phyloP scores from a whole-genome alignment of 768 basidiomycete genomes.

The Amanita muscaria region DNA sequence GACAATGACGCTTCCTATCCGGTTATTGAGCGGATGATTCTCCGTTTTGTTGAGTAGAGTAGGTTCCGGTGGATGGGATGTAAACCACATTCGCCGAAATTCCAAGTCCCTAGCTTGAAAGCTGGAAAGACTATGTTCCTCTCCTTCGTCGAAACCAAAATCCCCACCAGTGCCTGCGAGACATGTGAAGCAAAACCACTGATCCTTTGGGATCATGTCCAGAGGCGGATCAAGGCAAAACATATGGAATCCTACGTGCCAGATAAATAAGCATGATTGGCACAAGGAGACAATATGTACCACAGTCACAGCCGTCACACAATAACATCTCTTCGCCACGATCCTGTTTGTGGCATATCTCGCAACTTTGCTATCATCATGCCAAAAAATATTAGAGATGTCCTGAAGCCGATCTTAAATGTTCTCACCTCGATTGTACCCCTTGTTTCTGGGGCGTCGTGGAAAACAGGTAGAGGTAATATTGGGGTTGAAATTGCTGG shows the following conservation, averaged over 20 bases:
- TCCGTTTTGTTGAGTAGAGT: slow-evolving; percentile 24
- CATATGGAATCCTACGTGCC: slow-evolving; percentile 79
- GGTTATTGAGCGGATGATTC: slow-evolving; percentile 42
- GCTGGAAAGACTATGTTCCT: slow-evolving; percentile 86
- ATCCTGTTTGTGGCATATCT: slow-evolving; percentile 87
- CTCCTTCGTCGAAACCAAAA: slow-evolving; percentile 96
- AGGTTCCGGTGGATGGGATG: slow-evolving; percentile 53
- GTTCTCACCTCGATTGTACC: slow-evolving; percentile 44
- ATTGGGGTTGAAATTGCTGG: slow-evolving; percentile 22
- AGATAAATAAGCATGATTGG: slow-evolving; percentile 9
- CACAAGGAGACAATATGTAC: slow-evolving; percentile 17
- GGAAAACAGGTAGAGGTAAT: slow-evolving; percentile 38
- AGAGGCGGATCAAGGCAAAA: slow-evolving; percentile 94
- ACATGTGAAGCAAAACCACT: slow-evolving; percentile 95
- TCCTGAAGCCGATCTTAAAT: slow-evolving; percentile 20
- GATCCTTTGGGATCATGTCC: slow-evolving; percentile 75
- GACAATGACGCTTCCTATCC: slow-evolving; percentile 53
- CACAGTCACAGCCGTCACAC: slow-evolving; percentile 38
- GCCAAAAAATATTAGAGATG: slow-evolving; percentile 19
- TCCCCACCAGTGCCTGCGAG: slow-evolving; percentile 88
- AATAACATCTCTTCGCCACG: slow-evolving; percentile 88
- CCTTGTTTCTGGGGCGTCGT: slow-evolving; percentile 37
- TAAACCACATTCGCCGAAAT: slow-evolving; percentile 87
- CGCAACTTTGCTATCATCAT: slow-evolving; percentile 66
- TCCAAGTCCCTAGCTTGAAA: slow-evolving; percentile 89